phyloP scores from a whole-genome alignment of 2,329 filamentous ascomycete species.

The Apiospora saccharicola region DNA sequence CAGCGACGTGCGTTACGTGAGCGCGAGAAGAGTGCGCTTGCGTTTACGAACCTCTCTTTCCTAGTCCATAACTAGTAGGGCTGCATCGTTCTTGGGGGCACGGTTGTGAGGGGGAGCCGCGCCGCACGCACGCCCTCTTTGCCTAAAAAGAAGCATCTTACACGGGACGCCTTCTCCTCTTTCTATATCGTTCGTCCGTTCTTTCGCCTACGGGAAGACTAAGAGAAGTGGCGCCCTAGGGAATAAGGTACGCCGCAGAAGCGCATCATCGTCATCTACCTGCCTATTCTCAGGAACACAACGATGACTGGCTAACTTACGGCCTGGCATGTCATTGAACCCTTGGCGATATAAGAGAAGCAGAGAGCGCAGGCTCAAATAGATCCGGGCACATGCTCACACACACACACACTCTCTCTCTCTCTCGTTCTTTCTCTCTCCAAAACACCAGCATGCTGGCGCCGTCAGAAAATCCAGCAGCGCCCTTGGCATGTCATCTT shows the following conservation, averaged over 20 bases:
- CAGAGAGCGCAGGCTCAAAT: not conserved
- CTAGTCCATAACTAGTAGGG: not conserved
- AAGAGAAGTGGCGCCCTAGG: not conserved
- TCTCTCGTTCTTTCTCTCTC: not conserved
- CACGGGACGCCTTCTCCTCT: not conserved
- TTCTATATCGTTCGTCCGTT: not conserved
- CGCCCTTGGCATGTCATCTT: not conserved
- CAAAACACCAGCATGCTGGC: not conserved
- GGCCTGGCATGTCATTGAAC: not conserved
- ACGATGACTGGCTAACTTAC: not conserved
- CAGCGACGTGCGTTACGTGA: not conserved
- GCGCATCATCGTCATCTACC: not conserved
- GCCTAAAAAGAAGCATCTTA: not conserved
- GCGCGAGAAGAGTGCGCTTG: not conserved
- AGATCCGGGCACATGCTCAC: not conserved
- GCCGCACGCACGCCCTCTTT: not conserved
- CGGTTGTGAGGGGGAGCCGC: not conserved
- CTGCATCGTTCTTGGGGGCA: not conserved
- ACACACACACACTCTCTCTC: no score
- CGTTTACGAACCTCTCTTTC: not conserved
- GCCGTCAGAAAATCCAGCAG: not conserved
- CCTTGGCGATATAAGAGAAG: not conserved
- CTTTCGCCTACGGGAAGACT: not conserved
- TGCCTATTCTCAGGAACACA: not conserved
- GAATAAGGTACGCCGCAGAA: not conserved